Evolutionary conservation across 1,284 basidiomycete species (phyloP).

Genomic region (Naganishia sp.): DNA sequence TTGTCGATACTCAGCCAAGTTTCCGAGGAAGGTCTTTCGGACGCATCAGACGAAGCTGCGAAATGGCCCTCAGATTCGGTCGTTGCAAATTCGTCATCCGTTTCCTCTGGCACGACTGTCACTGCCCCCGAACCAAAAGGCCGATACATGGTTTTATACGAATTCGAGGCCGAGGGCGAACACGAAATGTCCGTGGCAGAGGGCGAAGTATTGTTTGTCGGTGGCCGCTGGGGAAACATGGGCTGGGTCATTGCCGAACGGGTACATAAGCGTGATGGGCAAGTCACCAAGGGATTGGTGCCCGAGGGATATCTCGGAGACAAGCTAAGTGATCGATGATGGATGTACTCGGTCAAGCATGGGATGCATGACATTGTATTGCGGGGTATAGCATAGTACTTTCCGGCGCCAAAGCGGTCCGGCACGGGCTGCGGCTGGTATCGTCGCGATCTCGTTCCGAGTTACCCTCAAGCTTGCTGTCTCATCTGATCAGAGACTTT

Average conservation of each 20-base stretch:
- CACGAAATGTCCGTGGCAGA: constrained; percentile 49
- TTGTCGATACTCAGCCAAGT: constrained; percentile 25
- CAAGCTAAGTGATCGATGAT: constrained; percentile 33
- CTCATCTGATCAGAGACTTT: no score
- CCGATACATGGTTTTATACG: constrained; percentile 46
- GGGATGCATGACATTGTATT: neutral
- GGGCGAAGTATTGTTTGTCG: constrained; percentile 48
- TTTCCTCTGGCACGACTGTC: constrained; percentile 4
- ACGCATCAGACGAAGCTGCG: constrained; percentile 18
- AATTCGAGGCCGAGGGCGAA: constrained; percentile 47
- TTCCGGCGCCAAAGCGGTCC: neutral
- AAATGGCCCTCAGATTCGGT: constrained; percentile 16
- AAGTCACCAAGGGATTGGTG: constrained; percentile 45
- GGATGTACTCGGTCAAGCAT: neutral
- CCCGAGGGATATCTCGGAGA: constrained; percentile 50
- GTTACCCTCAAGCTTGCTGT: no score
- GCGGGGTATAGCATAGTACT: neutral
- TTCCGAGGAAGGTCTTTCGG: constrained; percentile 18
- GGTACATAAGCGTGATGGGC: constrained; percentile 28
- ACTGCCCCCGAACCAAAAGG: constrained; percentile 43
- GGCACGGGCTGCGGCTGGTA: no score
- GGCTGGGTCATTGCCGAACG: constrained; percentile 52
- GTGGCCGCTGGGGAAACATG: constrained; percentile 45
- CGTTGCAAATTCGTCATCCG: neutral
- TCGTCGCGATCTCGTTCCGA: no score